Percentiles rank a stretch among this genome's conserved stretches.
Conservation (phyloP, 192 early-diverging fungal genomes). For the Obelidium mucronatum region DNA sequence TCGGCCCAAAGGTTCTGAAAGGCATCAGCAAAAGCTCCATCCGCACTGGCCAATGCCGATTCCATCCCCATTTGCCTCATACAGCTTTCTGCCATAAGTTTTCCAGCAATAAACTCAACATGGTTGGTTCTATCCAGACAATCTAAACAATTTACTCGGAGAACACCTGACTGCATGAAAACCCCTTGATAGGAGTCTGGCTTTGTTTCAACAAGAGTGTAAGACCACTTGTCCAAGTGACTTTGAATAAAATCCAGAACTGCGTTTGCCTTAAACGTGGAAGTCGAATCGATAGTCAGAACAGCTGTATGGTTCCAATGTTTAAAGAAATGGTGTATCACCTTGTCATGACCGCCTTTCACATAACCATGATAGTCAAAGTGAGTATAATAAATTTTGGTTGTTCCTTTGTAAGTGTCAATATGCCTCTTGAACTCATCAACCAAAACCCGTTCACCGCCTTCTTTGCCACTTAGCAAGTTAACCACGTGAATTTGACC, state of each 20-base stretch:
- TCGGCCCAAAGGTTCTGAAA: slow-evolving; percentile 64
- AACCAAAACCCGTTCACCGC: slow-evolving; percentile 72
- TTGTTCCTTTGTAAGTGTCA: slow-evolving; percentile 1
- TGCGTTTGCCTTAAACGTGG: background rate
- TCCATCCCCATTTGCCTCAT: background rate
- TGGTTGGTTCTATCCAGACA: slow-evolving; percentile 94
- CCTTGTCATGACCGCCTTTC: slow-evolving; percentile 54
- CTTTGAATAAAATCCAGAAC: slow-evolving; percentile 15
- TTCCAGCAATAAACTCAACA: slow-evolving; percentile 60
- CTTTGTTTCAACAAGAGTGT: slow-evolving; percentile 14
- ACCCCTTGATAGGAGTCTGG: slow-evolving; percentile 66
- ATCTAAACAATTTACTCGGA: slow-evolving; percentile 88
- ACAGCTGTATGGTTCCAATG: too few species aligned
- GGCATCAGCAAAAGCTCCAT: slow-evolving; percentile 41
- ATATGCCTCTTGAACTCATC: slow-evolving; percentile 60
- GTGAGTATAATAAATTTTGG: slow-evolving; percentile 62
- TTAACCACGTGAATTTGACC: slow-evolving; percentile 78
- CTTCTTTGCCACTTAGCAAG: slow-evolving; percentile 74
- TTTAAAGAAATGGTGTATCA: too few species aligned
- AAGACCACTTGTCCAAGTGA: slow-evolving; percentile 51
- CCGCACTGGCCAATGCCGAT: background rate
- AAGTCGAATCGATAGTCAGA: too few species aligned
- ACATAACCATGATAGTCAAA: slow-evolving; percentile 89
- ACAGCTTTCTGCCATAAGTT: slow-evolving; percentile 43
- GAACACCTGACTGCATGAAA: slow-evolving; percentile 81